Conservation (phyloP, 2,329 filamentous ascomycete species). For the Didymella keratinophila region DNA sequence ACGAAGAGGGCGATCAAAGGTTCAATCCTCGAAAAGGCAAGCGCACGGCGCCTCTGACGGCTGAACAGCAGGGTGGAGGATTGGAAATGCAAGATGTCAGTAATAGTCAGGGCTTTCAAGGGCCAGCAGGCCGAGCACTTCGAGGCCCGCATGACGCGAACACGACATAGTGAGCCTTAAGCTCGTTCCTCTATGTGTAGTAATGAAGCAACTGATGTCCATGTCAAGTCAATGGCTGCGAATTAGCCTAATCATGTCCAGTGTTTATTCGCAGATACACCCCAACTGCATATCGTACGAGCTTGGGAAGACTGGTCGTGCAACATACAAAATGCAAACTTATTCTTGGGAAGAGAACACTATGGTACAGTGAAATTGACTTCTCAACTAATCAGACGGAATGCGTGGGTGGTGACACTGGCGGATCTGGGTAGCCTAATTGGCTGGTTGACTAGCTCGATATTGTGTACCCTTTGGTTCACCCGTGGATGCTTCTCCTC, state of each 20-base stretch:
- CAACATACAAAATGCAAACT: neutral
- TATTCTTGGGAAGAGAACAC: neutral
- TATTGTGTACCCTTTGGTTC: conserved; percentile 46
- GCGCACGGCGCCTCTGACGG: conserved; percentile 56
- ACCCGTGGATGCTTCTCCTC: conserved; percentile 34
- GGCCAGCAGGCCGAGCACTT: conserved; percentile 36
- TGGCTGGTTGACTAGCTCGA: conserved; percentile 48
- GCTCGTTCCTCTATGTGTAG: conserved; percentile 3
- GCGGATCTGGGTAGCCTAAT: conserved; percentile 47
- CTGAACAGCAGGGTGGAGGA: conserved; percentile 62
- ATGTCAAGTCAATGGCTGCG: neutral
- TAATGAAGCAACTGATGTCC: conserved; percentile 16
- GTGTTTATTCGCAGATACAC: neutral
- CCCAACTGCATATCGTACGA: neutral
- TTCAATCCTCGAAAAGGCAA: conserved; percentile 69
- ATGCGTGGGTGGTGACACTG: conserved; percentile 45
- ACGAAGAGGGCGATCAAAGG: conserved; percentile 83
- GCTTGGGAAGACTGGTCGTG: neutral
- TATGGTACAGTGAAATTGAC: neutral
- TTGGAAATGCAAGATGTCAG: conserved; percentile 74
- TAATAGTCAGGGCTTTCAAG: conserved; percentile 44
- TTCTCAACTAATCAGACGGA: conserved; percentile 23
- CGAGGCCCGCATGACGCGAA: conserved; percentile 24
- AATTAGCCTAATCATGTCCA: neutral
- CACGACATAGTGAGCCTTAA: conserved; percentile 22